Percentiles rank a stretch among this genome's conserved stretches.
Evolutionary conservation across 169 alveolate genomes (phyloP).

Genomic region (Plasmodium ovale): DNA sequence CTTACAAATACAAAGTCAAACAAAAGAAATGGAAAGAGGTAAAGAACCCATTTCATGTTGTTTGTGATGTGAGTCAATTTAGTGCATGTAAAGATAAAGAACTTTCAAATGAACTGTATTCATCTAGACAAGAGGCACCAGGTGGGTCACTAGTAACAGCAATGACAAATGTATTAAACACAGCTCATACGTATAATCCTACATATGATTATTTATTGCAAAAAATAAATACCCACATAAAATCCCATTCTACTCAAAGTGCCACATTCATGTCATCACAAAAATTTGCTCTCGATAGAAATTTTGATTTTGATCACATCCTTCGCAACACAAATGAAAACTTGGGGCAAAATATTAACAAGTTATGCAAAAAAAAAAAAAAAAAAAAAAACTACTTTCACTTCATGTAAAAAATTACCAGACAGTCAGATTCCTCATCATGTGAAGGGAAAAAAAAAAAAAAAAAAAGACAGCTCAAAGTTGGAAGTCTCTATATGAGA

Average conservation of each 20-base stretch:
- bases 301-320: slow-evolving; percentile 42
- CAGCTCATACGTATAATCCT: neutral
- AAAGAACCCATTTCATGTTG: slow-evolving; percentile 59
- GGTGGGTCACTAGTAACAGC: slow-evolving; percentile 40
- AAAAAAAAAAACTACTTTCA: slow-evolving; percentile 3
- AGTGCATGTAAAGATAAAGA: slow-evolving; percentile 43
- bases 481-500: no score
- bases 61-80: slow-evolving; percentile 59
- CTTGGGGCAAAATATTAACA: slow-evolving; percentile 16
- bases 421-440: no score
- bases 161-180: slow-evolving; percentile 18
- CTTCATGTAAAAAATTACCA: neutral
- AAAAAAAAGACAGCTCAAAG: no score
- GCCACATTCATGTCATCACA: slow-evolving; percentile 47
- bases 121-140: slow-evolving; percentile 18
- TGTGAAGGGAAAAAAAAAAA: no score
- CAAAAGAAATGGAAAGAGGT: slow-evolving; percentile 58
- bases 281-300: slow-evolving; percentile 30
- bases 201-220: slow-evolving; percentile 38
- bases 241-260: slow-evolving; percentile 9
- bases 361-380: slow-evolving; percentile 6
- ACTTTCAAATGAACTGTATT: slow-evolving; percentile 23
- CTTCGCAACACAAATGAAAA: slow-evolving; percentile 23
- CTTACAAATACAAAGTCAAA: slow-evolving; percentile 52
- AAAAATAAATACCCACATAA: slow-evolving; percentile 9